Evolutionary conservation across 306 rosid genomes (phyloP).

Genomic region (Malus orientalis): DNA sequence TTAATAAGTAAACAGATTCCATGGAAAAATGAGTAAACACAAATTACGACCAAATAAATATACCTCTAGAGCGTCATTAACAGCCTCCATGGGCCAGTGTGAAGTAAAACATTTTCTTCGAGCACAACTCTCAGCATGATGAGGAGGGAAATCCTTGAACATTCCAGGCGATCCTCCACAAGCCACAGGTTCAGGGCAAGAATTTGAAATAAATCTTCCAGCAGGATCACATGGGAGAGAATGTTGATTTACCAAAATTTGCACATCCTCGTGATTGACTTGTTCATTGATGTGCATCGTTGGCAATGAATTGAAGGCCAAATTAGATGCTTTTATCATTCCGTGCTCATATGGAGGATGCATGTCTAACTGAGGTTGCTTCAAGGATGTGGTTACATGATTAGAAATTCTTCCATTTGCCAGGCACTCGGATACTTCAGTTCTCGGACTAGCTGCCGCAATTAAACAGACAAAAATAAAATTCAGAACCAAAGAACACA

Average conservation of each 20-base stretch:
- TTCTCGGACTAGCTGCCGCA: slow-evolving; percentile 32
- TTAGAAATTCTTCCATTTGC: slow-evolving; percentile 24
- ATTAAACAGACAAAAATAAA: not conserved
- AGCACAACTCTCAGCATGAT: slow-evolving; percentile 17
- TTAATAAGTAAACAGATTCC: not conserved
- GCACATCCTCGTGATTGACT: slow-evolving; percentile 20
- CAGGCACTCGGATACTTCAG: slow-evolving; percentile 24
- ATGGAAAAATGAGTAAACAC: not conserved
- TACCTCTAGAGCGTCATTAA: slow-evolving; percentile 70
- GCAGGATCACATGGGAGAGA: slow-evolving; percentile 13
- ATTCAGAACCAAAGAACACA: not conserved
- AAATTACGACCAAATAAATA: slow-evolving; percentile 2
- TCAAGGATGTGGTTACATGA: slow-evolving; percentile 25
- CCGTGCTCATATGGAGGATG: slow-evolving; percentile 22
- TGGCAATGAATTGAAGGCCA: slow-evolving; percentile 40
- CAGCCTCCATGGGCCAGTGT: slow-evolving; percentile 60
- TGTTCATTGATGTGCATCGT: slow-evolving; percentile 31
- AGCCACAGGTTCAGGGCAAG: slow-evolving; percentile 22
- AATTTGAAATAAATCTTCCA: slow-evolving; percentile 21
- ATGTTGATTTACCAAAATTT: not conserved
- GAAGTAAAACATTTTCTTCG: slow-evolving; percentile 44
- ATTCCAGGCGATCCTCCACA: slow-evolving; percentile 23
- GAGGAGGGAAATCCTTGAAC: slow-evolving; percentile 16
- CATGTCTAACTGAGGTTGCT: slow-evolving; percentile 24
- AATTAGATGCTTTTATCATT: slow-evolving; percentile 20